Conservation (phyloP, 2,329 filamentous ascomycete species). For the Didymosphaeria variabile region DNA sequence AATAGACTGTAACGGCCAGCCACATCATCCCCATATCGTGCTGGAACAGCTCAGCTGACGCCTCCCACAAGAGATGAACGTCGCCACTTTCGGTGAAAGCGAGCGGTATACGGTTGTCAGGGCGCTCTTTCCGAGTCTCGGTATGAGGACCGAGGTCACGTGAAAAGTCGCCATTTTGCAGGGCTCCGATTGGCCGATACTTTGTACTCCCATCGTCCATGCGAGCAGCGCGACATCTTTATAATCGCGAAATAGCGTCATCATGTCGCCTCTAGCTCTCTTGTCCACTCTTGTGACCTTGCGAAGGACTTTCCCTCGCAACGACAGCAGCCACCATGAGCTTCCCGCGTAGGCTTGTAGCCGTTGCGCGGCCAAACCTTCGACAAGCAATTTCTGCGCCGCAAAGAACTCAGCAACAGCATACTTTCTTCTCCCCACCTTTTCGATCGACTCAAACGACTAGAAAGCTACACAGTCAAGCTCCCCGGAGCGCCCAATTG, state of each 20-base stretch:
- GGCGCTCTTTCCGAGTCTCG: neutral
- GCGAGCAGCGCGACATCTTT: conserved; percentile 23
- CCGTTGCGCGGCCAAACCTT: conserved; percentile 30
- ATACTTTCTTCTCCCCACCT: conserved; percentile 24
- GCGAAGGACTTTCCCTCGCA: neutral
- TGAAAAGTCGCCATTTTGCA: conserved; percentile 38
- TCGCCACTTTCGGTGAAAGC: neutral
- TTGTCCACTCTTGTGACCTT: conserved; percentile 8
- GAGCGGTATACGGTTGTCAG: neutral
- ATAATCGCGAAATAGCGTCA: conserved; percentile 25
- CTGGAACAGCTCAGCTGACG: too few relatives aligned
- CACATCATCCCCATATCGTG: too few relatives aligned
- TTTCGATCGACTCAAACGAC: conserved; percentile 34
- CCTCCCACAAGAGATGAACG: neutral
- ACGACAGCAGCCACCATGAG: conserved; percentile 33
- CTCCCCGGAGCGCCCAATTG: conserved; percentile 35
- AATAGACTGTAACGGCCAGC: too few relatives aligned
- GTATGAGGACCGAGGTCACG: conserved; percentile 12
- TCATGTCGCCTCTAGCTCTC: conserved; percentile 17
- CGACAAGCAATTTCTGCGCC: conserved; percentile 21
- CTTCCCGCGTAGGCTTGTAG: conserved; percentile 39
- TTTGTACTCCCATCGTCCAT: conserved; percentile 20
- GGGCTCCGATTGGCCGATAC: conserved; percentile 35
- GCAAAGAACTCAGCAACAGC: conserved; percentile 17
- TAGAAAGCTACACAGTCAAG: conserved; percentile 42